phyloP scores from a whole-genome alignment of 495 filamentous ascomycete genomes.

The Hapsidospora chrysogenum region DNA sequence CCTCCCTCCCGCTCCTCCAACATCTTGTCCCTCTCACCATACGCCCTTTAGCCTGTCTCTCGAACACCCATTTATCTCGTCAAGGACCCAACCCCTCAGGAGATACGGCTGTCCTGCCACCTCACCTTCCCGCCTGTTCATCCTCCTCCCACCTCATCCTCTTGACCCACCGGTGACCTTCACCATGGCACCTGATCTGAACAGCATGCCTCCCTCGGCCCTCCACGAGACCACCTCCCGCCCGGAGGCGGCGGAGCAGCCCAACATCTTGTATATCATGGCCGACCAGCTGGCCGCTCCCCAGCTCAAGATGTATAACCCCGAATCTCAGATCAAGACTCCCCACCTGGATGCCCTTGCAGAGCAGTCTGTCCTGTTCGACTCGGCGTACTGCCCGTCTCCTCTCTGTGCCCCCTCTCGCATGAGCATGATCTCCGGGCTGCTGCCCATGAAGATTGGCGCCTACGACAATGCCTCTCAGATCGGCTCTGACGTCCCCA shows the following conservation, averaged over 20 bases:
- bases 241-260: conserved; percentile 10
- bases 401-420: conserved; percentile 79
- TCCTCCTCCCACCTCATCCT: too few species aligned
- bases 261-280: conserved; percentile 44
- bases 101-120: too few species aligned
- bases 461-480: conserved; percentile 77
- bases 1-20: too few species aligned
- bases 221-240: conserved; percentile 2
- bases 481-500: conserved; percentile 58
- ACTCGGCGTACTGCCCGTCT: conserved; percentile 78
- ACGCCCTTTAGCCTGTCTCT: too few species aligned
- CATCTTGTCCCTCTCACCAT: too few species aligned
- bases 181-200: conserved; percentile 39
- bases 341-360: conserved; percentile 74
- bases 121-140: too few species aligned
- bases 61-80: too few species aligned
- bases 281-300: conserved; percentile 84
- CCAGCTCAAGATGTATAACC: conserved; percentile 67
- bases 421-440: conserved; percentile 78
- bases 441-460: conserved; percentile 70
- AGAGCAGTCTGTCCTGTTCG: conserved; percentile 61
- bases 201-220: conserved; percentile 27
- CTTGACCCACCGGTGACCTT: too few species aligned
- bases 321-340: conserved; percentile 64
- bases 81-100: too few species aligned